Conservation (phyloP, 305 asterid genomes). For the Solanum chacoense region DNA sequence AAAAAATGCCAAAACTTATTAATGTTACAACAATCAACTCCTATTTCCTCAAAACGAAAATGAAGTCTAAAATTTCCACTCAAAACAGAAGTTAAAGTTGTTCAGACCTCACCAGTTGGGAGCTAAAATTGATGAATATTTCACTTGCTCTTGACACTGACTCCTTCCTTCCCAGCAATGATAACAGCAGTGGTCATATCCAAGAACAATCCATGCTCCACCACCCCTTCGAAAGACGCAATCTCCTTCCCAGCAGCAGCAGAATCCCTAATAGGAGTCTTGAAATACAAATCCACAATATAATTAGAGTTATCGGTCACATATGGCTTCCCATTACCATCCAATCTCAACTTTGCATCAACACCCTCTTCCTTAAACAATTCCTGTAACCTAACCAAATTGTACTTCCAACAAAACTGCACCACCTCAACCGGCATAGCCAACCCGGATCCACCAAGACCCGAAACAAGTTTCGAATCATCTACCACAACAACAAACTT, state of each 20-base stretch:
- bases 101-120: not conserved
- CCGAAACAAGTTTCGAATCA: constrained; percentile 64
- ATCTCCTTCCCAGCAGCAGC: constrained; percentile 59
- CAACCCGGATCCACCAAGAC: constrained; percentile 77
- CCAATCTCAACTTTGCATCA: constrained; percentile 72
- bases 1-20: not conserved
- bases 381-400: constrained; percentile 53
- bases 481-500: constrained; percentile 80
- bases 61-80: not conserved
- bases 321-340: constrained; percentile 66
- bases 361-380: constrained; percentile 63
- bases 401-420: constrained; percentile 88
- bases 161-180: constrained; percentile 66
- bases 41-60: not conserved
- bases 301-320: constrained; percentile 82
- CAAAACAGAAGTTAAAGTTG: not conserved
- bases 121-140: not conserved
- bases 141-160: constrained; percentile 57
- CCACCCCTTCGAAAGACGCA: constrained; percentile 67
- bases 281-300: constrained; percentile 82
- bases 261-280: constrained; percentile 73
- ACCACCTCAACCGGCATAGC: constrained; percentile 98
- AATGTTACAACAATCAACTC: not conserved
- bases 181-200: constrained; percentile 76
- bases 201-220: constrained; percentile 78